Evolutionary conservation across 2,329 filamentous ascomycete genomes (phyloP), one percentile per base, ranked within the genome.

Genomic region (Sarocladium strictum): DNA sequence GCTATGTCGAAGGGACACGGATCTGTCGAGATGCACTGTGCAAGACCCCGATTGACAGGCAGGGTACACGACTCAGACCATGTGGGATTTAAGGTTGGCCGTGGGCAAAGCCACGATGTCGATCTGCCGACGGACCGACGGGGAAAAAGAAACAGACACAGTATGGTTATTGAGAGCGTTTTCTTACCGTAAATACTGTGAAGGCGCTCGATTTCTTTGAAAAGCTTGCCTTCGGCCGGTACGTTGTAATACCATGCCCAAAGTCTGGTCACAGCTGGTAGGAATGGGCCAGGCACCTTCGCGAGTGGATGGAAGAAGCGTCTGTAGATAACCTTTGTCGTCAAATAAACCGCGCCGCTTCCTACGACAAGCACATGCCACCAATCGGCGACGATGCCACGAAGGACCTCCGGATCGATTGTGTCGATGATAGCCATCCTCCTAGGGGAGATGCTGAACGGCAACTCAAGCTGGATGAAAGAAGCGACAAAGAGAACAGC

Each of bases 221-320:
- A 51, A 3, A 51, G 29, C 47, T 51, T 6, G 9, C 47, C 47
- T 35, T 51, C 47, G 12, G 21, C 10, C n/a, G 47, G 47, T 24
- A 77, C 53, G 56, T 76, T 78, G 63, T 80, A 76, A 59, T 73
- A 79, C 49, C 76, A 71, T 53, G 80, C 74, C 75, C 76, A 82
- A 10, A 82, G 65, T 45, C 73, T 64, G n/a, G 78, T 80, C 15
- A 81, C 74, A 53, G 71, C 72, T 24, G 69, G 78, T 74, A 76
- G 80, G 60, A 81, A 81, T 52, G 57, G 53, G 3, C 53, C 53
- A 15, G 53, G 53, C 6, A 45, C 26, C 3, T 54, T 54, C 24
- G 53, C 53, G 2, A 54, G 29, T 10, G 53, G 53, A 35, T 54
- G 53, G 53, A 54, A 54, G 53, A 45, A 54, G 33, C 38, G 53